A percentile compares a stretch with the other conserved stretches of the same genome.
Evolutionary conservation across 768 basidiomycete genomes (phyloP).

Genomic region (Lentinula edodes): DNA sequence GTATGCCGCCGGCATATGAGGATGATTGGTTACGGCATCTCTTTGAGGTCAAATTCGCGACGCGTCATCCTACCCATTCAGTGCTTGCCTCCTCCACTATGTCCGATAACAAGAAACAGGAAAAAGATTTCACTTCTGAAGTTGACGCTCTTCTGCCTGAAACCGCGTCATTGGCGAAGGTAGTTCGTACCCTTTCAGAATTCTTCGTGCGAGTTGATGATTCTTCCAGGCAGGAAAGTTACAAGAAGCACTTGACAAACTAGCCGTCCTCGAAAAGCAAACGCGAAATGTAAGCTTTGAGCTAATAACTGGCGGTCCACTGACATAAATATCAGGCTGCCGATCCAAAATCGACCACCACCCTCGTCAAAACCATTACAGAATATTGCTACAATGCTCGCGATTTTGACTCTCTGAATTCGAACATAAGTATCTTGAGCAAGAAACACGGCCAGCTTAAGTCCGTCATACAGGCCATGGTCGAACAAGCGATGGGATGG

Average conservation of each 20-base stretch:
- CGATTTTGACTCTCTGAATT: conserved; percentile 68
- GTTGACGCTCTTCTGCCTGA: conserved; percentile 73
- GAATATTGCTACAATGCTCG: conserved; percentile 68
- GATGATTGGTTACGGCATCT: conserved; percentile 40
- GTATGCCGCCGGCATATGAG: conserved; percentile 13
- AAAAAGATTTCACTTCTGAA: conserved; percentile 82
- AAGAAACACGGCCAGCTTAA: conserved; percentile 99
- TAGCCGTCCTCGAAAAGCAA: conserved; percentile 89
- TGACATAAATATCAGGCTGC: conserved; percentile 60
- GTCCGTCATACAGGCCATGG: conserved; percentile 83
- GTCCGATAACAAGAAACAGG: conserved; percentile 80
- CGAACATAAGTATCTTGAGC: conserved; percentile 61
- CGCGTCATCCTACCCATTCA: conserved; percentile 44
- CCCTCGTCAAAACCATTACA: conserved; percentile 69
- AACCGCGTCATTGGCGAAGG: conserved; percentile 64
- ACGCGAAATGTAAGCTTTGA: conserved; percentile 77
- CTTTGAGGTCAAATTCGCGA: conserved; percentile 27
- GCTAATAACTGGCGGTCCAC: background rate
- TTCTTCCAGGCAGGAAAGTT: conserved; percentile 65
- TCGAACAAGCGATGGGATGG: conserved; percentile 82
- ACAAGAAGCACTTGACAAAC: conserved; percentile 85
- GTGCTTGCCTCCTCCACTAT: conserved; percentile 38
- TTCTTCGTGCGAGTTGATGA: conserved; percentile 9
- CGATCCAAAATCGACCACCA: conserved; percentile 87
- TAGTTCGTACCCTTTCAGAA: conserved; percentile 24